Conservation (phyloP, 257 asterid species). For the Agastache rugosa region DNA sequence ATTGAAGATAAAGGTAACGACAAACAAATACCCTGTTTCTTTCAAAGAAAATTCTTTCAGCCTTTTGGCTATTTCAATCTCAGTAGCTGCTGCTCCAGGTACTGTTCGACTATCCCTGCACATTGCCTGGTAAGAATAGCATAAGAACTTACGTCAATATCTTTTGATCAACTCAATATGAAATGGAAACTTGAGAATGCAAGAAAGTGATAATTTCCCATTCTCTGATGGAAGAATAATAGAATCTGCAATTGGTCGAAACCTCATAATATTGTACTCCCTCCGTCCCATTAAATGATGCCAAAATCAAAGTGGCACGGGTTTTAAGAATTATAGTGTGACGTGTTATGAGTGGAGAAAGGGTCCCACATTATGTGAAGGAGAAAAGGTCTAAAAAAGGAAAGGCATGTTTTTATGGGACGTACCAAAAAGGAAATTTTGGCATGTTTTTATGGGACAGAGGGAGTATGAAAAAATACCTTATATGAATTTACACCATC, state of each 20-base stretch:
- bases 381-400: too few species aligned
- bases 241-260: slow-evolving; percentile 19
- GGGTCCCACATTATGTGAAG: too few species aligned
- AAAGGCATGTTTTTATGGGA: too few species aligned
- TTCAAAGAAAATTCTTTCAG: slow-evolving; percentile 89
- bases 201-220: slow-evolving; percentile 5
- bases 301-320: too few species aligned
- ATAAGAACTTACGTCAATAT: slow-evolving; percentile 26
- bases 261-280: slow-evolving; percentile 1
- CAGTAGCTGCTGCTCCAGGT: slow-evolving; percentile 99
- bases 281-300: too few species aligned
- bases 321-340: too few species aligned
- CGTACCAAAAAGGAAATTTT: too few species aligned
- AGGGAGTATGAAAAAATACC: slow-evolving; percentile 55
- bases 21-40: slow-evolving; percentile 85
- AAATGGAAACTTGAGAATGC: slow-evolving; percentile 11
- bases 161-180: slow-evolving; percentile 9
- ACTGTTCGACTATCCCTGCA: slow-evolving; percentile 94
- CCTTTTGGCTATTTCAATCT: slow-evolving; percentile 87
- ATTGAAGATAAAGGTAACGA: slow-evolving; percentile 6
- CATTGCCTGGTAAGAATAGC: slow-evolving; percentile 71
- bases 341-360: too few species aligned
- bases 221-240: not conserved
- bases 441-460: too few species aligned
- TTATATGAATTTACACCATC: slow-evolving; percentile 96